Percentiles rank a stretch among this genome's conserved stretches.
Evolutionary conservation across 768 basidiomycete species (phyloP).

Genomic region (Fistulinella prunicolor): DNA sequence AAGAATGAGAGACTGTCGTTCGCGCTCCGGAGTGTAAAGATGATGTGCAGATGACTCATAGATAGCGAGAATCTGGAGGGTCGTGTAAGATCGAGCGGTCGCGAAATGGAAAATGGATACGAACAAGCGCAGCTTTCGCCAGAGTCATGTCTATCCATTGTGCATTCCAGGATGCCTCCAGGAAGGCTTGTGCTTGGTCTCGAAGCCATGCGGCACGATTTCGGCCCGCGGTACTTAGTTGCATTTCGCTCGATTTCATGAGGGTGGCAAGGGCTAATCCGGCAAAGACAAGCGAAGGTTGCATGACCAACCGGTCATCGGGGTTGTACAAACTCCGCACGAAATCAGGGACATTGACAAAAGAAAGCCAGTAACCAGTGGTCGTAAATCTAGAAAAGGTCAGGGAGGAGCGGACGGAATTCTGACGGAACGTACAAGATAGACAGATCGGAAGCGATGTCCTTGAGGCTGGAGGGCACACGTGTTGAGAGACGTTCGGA

Average conservation of each 20-base stretch:
- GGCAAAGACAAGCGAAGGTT: slow-evolving; percentile 69
- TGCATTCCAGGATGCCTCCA: slow-evolving; percentile 49
- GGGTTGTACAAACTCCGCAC: slow-evolving; percentile 49
- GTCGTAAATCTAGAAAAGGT: slow-evolving; percentile 52
- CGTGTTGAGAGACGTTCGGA: slow-evolving; percentile 1
- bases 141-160: slow-evolving; percentile 60
- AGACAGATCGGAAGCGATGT: slow-evolving; percentile 49
- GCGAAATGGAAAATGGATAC: slow-evolving; percentile 15
- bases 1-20: slow-evolving; percentile 48
- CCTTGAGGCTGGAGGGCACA: slow-evolving; percentile 38
- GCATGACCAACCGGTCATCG: slow-evolving; percentile 53
- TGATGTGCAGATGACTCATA: slow-evolving; percentile 78
- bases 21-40: slow-evolving; percentile 53
- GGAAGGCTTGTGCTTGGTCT: slow-evolving; percentile 51
- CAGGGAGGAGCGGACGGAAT: background rate
- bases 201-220: slow-evolving; percentile 55
- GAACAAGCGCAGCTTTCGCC: slow-evolving; percentile 70
- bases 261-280: slow-evolving; percentile 68
- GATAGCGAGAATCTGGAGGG: slow-evolving; percentile 63
- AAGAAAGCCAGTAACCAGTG: slow-evolving; percentile 64
- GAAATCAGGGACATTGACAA: slow-evolving; percentile 59
- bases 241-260: slow-evolving; percentile 69
- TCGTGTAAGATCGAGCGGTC: slow-evolving; percentile 11
- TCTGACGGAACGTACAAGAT: slow-evolving; percentile 42
- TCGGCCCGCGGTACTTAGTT: slow-evolving; percentile 52